Evolutionary conservation across 2,329 filamentous ascomycete species (phyloP).

Genomic region (Kalmusia sp.): DNA sequence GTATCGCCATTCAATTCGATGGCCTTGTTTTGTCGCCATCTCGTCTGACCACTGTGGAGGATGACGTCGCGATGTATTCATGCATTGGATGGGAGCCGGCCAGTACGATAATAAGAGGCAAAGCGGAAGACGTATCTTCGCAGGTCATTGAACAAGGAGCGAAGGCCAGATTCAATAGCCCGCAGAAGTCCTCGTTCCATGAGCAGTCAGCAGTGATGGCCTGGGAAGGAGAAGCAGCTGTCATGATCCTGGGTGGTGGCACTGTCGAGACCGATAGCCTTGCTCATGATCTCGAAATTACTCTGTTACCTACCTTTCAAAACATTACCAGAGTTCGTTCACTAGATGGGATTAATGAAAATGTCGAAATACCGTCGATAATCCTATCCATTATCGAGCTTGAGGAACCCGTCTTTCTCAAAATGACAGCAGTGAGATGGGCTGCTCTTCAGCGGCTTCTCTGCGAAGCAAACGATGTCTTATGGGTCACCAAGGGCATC

Average conservation of each 20-base stretch:
- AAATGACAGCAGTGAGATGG: slow-evolving; percentile 5
- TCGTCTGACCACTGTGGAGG: slow-evolving; percentile 7
- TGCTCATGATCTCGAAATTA: not conserved
- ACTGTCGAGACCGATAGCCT: not conserved
- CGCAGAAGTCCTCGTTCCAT: slow-evolving; percentile 7
- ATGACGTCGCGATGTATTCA: slow-evolving; percentile 21
- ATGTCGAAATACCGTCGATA: slow-evolving; percentile 7
- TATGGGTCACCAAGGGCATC: slow-evolving; percentile 15
- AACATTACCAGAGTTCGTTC: not conserved
- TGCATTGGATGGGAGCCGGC: slow-evolving; percentile 13
- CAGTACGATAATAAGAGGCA: not conserved
- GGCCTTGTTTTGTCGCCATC: slow-evolving; percentile 12
- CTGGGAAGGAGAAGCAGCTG: not conserved
- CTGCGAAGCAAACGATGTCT: slow-evolving; percentile 21
- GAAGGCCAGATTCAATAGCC: not conserved
- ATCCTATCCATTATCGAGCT: slow-evolving; percentile 15
- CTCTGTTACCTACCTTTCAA: not conserved
- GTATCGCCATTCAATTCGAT: slow-evolving; percentile 16
- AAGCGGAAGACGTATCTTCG: not conserved
- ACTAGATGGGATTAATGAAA: not conserved
- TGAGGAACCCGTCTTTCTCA: slow-evolving; percentile 11
- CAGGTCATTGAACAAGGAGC: too few relatives aligned
- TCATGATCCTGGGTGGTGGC: slow-evolving; percentile 11
- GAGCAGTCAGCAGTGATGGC: too few relatives aligned
- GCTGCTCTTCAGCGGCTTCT: slow-evolving; percentile 10